Evolutionary conservation across 768 basidiomycete genomes (phyloP), one percentile per base, ranked within the genome.

Genomic region (Leccinellum luteum): DNA sequence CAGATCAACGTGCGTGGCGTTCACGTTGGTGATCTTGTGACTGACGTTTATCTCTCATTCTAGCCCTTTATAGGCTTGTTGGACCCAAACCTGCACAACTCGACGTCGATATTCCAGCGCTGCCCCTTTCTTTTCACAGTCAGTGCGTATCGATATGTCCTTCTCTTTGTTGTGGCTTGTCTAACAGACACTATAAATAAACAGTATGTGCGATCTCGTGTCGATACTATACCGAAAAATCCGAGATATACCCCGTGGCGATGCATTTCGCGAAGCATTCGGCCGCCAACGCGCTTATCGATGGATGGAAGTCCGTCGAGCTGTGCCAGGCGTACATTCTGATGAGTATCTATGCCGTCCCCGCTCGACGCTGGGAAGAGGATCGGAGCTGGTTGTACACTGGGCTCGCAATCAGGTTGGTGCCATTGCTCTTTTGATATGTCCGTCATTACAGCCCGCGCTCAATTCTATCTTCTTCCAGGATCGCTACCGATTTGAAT

Each of bases 121-220:
- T 92, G 90, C 64, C 93, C 94, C 0, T 96, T 94, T 77, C 77
- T 96, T 32, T 93, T 94, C 71, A 95, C 93, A 48, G 91, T 92
- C 58, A 80, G 89, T 89, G 56, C 76, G 83, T 84, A 54, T 49
- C 6, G 38, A 12, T 17, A 2, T 10, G 17, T 27, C 53, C 17
- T 19, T 8, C 10, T 19, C 41, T 34, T n/a, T n/a, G 6, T 32
- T 12, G 10, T 48, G 49, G 14, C 34, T 28, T 32, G 9, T 58
- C 52, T 53, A 8, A 54, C 14, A 27, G 13, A 25, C 8, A 21
- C 1, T 19, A 10, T 43, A 6, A 43, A 19, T n/a, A 17, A 43
- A 60, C 64, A 88, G 88, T 96, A 44, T 95, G 92, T 61, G 92
- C 93, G 8, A 85, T 94, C 48, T 86, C 92, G 0, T 92, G 92